Base-by-base conservation (phyloP, 208 protist genomes). In the Trypanosoma cruzi region DNA sequence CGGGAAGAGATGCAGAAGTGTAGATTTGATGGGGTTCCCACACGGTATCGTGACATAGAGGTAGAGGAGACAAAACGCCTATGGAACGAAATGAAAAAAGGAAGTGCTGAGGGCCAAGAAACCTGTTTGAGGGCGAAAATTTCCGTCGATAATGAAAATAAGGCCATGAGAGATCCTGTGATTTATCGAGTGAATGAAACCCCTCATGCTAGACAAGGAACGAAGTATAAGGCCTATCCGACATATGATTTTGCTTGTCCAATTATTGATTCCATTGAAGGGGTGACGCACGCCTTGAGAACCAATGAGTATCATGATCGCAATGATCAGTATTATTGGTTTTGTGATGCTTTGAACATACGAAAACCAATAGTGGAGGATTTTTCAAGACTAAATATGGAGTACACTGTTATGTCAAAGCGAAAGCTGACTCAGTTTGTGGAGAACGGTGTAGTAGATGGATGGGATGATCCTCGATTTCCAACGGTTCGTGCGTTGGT, bases 191-290 rank as follows among this genome's bases (percentile, higher is more conserved):
- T 97, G 54, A 98, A 97, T 64, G 53, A 94, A 42, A 90, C 75
- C 6, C 93, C 97, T 53, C 98, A 99, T 75, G 79, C 82, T 22
- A 78, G 90, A n/a, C 98, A 97, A 10, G 97, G 94, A 36, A 81
- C 64, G n/a, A 89, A 97, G 75, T 92, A 96, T 53, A 95, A 96
- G 64, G 88, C 98, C 69, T 97, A 99, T 80, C 99, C 98, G 32
- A 99, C 98, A 1, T 99, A 99, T 83, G 99, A 99, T 78, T 99
- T 99, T 75, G 98, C 97, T 57, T 99, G 98, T 85, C 99, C 99
- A 7, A 97, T 99, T 60, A 92, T 99, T 53, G 99, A 99, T 79
- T 96, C 88, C 7, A 48, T 99, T 26, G 99, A 99, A 77, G 98
- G 99, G 57, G 97, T 99, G 5, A 99, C 99, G 2, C 98, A 99